Conservation (phyloP, 2,329 filamentous ascomycete species). For the Ophiocordyceps camponoti-floridani region DNA sequence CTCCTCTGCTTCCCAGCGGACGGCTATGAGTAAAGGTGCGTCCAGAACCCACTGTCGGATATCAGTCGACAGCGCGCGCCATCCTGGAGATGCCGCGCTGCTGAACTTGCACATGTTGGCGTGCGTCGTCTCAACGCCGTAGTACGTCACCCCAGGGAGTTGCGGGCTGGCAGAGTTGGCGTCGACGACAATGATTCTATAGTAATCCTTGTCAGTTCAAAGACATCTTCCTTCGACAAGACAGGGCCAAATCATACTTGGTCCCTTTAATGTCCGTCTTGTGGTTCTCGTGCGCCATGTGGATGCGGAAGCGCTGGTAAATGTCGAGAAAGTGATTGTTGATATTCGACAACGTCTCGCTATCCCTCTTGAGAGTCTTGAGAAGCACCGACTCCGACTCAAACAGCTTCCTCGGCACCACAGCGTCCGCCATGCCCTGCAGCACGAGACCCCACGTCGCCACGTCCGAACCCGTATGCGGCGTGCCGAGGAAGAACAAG, state of each 20-base stretch:
- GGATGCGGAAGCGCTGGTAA: slow-evolving; percentile 51
- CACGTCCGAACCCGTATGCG: slow-evolving; percentile 51
- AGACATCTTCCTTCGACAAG: background rate
- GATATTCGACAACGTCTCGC: slow-evolving; percentile 57
- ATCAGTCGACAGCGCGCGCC: slow-evolving; percentile 29
- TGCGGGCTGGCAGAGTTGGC: slow-evolving; percentile 50
- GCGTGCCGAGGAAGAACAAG: slow-evolving; percentile 61
- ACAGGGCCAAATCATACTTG: slow-evolving; percentile 17
- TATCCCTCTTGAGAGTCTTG: slow-evolving; percentile 53
- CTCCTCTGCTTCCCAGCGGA: slow-evolving; percentile 43
- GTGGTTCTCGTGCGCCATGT: slow-evolving; percentile 61
- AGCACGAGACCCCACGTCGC: slow-evolving; percentile 51
- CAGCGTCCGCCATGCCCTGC: slow-evolving; percentile 47
- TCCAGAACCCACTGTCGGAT: slow-evolving; percentile 33
- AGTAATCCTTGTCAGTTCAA: slow-evolving; percentile 12
- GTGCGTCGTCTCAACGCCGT: slow-evolving; percentile 59
- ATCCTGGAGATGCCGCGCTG: slow-evolving; percentile 46
- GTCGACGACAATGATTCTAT: slow-evolving; percentile 41
- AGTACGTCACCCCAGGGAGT: slow-evolving; percentile 51
- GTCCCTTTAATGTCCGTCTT: slow-evolving; percentile 51
- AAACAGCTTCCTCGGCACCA: slow-evolving; percentile 48
- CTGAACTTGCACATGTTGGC: slow-evolving; percentile 57
- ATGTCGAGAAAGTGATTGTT: slow-evolving; percentile 57
- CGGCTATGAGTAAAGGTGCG: slow-evolving; percentile 32
- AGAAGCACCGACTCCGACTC: slow-evolving; percentile 51